phyloP scores from a whole-genome alignment of 1,284 basidiomycete species.

The Ustilago sp. region DNA sequence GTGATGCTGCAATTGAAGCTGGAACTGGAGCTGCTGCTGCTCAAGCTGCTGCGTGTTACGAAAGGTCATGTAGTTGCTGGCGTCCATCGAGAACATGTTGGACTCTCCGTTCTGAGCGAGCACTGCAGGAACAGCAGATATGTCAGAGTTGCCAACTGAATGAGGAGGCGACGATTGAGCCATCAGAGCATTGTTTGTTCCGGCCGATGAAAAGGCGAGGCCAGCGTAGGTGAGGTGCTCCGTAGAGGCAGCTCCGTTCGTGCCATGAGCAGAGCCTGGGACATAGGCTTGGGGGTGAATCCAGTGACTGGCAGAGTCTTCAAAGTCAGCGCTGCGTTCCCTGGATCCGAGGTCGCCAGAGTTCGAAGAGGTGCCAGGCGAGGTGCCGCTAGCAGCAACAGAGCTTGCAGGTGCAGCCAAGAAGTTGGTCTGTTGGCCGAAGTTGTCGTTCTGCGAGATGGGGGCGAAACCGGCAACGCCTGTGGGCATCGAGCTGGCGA shows the following conservation, averaged over 20 bases:
- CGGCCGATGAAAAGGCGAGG: slow-evolving; percentile 31
- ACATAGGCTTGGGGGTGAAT: slow-evolving; percentile 18
- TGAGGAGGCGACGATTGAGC: slow-evolving; percentile 17
- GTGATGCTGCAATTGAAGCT: slow-evolving; percentile 29
- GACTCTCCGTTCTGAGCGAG: slow-evolving; percentile 24
- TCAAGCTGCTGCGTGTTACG: slow-evolving; percentile 42
- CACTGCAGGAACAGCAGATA: slow-evolving; percentile 7
- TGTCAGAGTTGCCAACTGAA: slow-evolving; percentile 5
- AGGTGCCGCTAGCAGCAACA: slow-evolving; percentile 16
- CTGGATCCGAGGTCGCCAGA: slow-evolving; percentile 28
- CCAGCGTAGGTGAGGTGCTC: slow-evolving; percentile 34
- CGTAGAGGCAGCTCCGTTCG: not conserved
- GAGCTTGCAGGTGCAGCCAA: slow-evolving; percentile 21
- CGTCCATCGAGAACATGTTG: slow-evolving; percentile 33
- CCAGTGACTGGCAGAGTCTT: slow-evolving; percentile 31
- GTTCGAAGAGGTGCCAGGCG: slow-evolving; percentile 32
- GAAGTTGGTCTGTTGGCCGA: slow-evolving; percentile 10
- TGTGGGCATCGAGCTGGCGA: slow-evolving; percentile 28
- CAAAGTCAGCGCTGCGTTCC: slow-evolving; percentile 21
- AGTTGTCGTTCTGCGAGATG: slow-evolving; percentile 23
- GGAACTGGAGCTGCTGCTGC: slow-evolving; percentile 23
- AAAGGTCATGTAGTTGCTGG: slow-evolving; percentile 27
- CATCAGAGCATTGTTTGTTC: slow-evolving; percentile 15
- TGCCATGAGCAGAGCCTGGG: slow-evolving; percentile 2
- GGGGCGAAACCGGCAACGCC: slow-evolving; percentile 38